Conservation (phyloP, 2,329 filamentous ascomycete genomes). For the Ampelomyces quisqualis region DNA sequence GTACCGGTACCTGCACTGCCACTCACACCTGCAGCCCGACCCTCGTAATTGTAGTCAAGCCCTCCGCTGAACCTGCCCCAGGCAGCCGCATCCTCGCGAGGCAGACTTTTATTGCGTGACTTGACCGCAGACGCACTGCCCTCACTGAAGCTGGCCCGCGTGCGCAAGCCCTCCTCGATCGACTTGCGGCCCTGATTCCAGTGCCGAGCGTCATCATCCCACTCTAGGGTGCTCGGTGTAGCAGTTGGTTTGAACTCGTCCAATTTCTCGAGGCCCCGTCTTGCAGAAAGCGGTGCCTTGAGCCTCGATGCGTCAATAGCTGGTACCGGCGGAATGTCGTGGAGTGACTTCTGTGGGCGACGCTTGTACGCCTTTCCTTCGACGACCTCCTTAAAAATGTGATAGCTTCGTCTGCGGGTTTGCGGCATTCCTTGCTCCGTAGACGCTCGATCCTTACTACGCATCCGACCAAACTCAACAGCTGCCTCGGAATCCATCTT, state of each 20-base stretch:
- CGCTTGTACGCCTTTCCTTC: constrained; percentile 22
- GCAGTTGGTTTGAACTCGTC: constrained; percentile 3
- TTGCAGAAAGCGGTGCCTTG: constrained; percentile 6
- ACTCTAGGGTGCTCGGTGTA: constrained; percentile 18
- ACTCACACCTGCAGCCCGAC: constrained; percentile 34
- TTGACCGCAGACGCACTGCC: constrained; percentile 7
- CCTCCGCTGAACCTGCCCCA: constrained; percentile 43
- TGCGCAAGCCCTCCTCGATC: constrained; percentile 29
- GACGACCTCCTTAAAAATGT: constrained; percentile 26
- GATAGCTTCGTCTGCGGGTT: constrained; percentile 24
- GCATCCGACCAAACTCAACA: constrained; percentile 38
- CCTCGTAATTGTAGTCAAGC: constrained; percentile 39
- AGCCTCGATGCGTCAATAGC: constrained; percentile 19
- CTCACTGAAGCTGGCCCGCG: constrained; percentile 10
- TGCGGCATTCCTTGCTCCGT: constrained; percentile 19
- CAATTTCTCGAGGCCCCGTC: constrained; percentile 10
- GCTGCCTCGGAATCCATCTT: constrained; percentile 42
- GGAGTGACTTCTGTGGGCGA: constrained; percentile 18
- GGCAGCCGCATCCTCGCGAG: constrained; percentile 7
- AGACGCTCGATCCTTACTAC: constrained; percentile 37
- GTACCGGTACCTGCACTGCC: constrained; percentile 44
- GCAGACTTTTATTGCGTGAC: constrained; percentile 8
- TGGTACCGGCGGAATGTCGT: constrained; percentile 31
- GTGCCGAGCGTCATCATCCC: constrained; percentile 29
- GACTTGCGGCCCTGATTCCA: constrained; percentile 37